These are phyloP conservation scores for Pseudocercospora fijiensis DNA, from an alignment of 2,329 filamentous ascomycete genomes.

Conservation along the genomic window DNA sequence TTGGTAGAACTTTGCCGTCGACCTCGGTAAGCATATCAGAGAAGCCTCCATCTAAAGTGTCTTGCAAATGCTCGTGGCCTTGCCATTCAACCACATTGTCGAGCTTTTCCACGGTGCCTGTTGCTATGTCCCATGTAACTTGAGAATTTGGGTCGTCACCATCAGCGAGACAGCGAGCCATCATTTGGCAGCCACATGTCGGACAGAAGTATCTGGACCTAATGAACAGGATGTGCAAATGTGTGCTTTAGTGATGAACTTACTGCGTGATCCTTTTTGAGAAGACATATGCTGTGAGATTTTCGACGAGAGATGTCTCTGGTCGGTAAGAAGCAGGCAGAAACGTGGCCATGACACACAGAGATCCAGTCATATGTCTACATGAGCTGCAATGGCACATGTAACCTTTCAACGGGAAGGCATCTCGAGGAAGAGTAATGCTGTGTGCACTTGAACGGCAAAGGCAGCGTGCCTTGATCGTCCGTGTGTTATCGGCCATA, in stretches of 20 bases:
- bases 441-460: constrained; percentile 40
- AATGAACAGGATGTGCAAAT: not conserved
- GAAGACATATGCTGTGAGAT: constrained; percentile 47
- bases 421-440: constrained; percentile 38
- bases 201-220: constrained; percentile 49
- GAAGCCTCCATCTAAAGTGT: constrained; percentile 43
- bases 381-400: constrained; percentile 57
- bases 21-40: constrained; percentile 36
- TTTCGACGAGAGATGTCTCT: constrained; percentile 30
- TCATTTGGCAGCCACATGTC: constrained; percentile 50
- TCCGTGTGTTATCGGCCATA: constrained; percentile 22
- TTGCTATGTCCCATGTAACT: constrained; percentile 31
- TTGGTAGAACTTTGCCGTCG: constrained; percentile 28
- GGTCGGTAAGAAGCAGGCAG: constrained; percentile 41
- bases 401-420: constrained; percentile 41
- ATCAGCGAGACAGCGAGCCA: constrained; percentile 24
- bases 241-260: not conserved
- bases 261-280: constrained; percentile 40
- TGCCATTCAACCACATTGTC: constrained; percentile 36
- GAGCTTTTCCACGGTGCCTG: constrained; percentile 37
- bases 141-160: constrained; percentile 24
- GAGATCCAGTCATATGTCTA: constrained; percentile 49
- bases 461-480: constrained; percentile 38
- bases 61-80: constrained; percentile 37
- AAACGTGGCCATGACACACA: constrained; percentile 46